Base-by-base conservation (phyloP, 2,329 filamentous ascomycete species). In the Colletotrichum destructivum region DNA sequence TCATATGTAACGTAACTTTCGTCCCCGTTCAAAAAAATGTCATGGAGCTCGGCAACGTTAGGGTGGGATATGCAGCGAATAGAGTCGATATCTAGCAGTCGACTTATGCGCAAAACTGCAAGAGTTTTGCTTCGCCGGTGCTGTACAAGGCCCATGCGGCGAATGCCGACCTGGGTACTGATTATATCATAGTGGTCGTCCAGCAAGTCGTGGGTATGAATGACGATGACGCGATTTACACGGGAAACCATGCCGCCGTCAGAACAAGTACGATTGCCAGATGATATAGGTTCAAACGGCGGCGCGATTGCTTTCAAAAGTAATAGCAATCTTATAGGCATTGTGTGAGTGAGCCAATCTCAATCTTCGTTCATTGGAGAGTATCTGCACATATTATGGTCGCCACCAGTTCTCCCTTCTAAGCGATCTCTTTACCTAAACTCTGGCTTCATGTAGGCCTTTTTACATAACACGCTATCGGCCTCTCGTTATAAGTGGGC, bases 161-260 rank as follows among this genome's bases (percentile, higher is more conserved):
- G 26, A 31, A 31, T 31, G 26, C 26, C 26, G 26, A 31, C 23
- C 11, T 31, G 12, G 16, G 51, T 16, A 31, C 51, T 16, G 16
- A 54, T 54, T 13, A 54, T 31, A 31, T 54, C 21, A 26, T 54
- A 31, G 31, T 26, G 51, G 51, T 54, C 51, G 16, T 54, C 51
- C 11, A 54, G 23, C 5, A 16, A 54, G 21, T 54, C 51, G 21
- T 23, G 4, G 2, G 51, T 31, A 16, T 54, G 12, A 54, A 54
- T 31, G 11, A 54, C 4, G 15, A 54, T 15, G 18, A 54, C 21
- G 21, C 23, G 21, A 12, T 54, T 54, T 11, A 54, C 51, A 15
- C 12, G 11, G 16, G 51, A 54, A 26, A 46, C 44, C 44, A 46
- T 46, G 15, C 16, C 16, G 44, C 44, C 44, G 16, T 46, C 16